Evolutionary conservation across 495 filamentous ascomycete genomes (phyloP), one percentile per base, ranked within the genome.

Genomic region (Rostrohypoxylon terebratum): DNA sequence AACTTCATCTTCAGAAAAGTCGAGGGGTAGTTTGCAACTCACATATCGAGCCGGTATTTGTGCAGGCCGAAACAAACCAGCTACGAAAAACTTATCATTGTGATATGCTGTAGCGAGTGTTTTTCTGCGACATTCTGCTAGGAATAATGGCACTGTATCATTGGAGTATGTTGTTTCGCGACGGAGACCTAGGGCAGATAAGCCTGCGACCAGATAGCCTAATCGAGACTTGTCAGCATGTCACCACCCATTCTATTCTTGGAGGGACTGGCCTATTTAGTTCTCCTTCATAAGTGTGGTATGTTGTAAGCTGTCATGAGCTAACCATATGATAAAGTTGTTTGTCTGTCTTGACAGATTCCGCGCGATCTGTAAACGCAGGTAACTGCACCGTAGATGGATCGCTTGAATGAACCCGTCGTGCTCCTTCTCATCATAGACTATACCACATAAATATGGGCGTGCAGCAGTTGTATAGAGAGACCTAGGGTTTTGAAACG

Each of bases 71-170:
- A 40, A 13, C 1, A 58, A 58, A 10, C 21, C n/a, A 2, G 54
- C 54, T 13, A 31, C 33, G 34, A 58, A 58, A n/a, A 58, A 18
- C 34, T 58, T 58, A 58, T 58, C 54, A 13, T 38, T n/a, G n/a
- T 58, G 33, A 16, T 58, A 58, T 38, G 34, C 54, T 6, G 54
- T 58, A 23, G 54, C 54, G 18, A 58, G 40, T 2, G 54, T 58
- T 33, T 58, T 58, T 13, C 33, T 58, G 1, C 54, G 54, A 40
- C 31, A 58, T 33, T 58, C 54, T 3, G 54, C 54, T 21, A 58
- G 33, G 18, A 58, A 58, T 7, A 58, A 58, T 11, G 54, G 54
- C 33, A 18, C 23, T 9, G 31, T 58, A 4, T 38, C 33, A 11
- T 14, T 4, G 33, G 54, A 58, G 25, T 40, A 58, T 1, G 54